These are phyloP conservation scores for Rhizopus arrhizus DNA, from an alignment of 371 early-diverging fungal genomes.

Conservation along the genomic window DNA sequence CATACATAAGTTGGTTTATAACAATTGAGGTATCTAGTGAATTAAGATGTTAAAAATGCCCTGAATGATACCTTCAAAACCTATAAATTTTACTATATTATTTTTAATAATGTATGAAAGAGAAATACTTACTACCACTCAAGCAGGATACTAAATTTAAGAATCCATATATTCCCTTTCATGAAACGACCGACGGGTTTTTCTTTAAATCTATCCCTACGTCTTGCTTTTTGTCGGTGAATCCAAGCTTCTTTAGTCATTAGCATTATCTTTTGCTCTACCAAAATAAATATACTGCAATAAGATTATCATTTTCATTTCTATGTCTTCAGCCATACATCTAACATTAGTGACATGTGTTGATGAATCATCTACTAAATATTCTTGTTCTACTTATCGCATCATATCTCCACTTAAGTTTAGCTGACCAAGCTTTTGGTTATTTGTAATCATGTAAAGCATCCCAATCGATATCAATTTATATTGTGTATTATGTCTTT, in stretches of 20 bases:
- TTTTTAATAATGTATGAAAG: too few relatives aligned
- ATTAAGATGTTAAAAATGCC: too few relatives aligned
- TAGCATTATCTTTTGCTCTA: constrained; percentile 95
- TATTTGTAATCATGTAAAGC: constrained; percentile 83
- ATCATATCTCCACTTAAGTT: constrained; percentile 93
- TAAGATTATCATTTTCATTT: constrained; percentile 90
- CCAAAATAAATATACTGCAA: constrained; percentile 97
- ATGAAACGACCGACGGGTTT: constrained; percentile 72
- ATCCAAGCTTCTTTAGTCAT: constrained; percentile 82
- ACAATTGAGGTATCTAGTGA: too few relatives aligned
- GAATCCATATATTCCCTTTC: constrained; percentile 38
- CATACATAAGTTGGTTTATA: too few relatives aligned
- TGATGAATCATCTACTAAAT: constrained; percentile 70
- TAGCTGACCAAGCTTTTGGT: constrained; percentile 71
- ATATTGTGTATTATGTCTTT: constrained; percentile 84
- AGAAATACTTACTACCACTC: constrained; percentile 1
- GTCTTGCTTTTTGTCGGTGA: constrained; percentile 68
- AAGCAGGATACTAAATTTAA: background rate
- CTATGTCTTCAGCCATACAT: constrained; percentile 96
- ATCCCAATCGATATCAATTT: constrained; percentile 94
- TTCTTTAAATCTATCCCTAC: constrained; percentile 68
- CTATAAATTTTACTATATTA: too few relatives aligned
- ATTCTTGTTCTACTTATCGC: constrained; percentile 89
- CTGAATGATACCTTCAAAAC: too few relatives aligned
- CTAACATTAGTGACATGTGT: constrained; percentile 94